Base-by-base conservation (phyloP, 2,329 filamentous ascomycete genomes). In the Cadophora luteo-olivacea region DNA sequence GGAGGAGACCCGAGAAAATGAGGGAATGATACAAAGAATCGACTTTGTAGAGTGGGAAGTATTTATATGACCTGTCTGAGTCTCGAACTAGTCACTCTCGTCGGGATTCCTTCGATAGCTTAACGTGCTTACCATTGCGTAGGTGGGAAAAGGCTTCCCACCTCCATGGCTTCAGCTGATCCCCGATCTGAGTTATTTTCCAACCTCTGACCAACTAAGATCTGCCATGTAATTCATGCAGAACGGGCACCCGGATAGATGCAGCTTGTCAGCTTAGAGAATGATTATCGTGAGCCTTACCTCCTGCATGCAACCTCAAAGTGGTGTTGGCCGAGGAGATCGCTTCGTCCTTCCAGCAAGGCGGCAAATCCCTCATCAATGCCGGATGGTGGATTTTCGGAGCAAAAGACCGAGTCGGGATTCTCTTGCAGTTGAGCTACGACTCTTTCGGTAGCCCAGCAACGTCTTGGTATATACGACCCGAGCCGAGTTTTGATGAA, bases 221-320 rank as follows among this genome's bases (percentile, higher is more conserved):
- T 52, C 48, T 63, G 48, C 61, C 41, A 51, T 51, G 32, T 11
- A n/a, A 36, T 24, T 25, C 49, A 19, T 51, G 60, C 60, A 64
- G 45, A 45, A 49, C 45, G 45, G 61, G n/a, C 24, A 45, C 45
- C 14, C 45, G 29, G 48, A 63, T 38, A 52, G 61, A 33, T 63
- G 61, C 61, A 63, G 19, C 61, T 64, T 64, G 48, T 52, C 61
- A 64, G 61, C 49, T 38, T 38, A 4, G 32, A 54, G 48, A 49
- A 51, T 51, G 29, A 64, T 64, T 64, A 54, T 64, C 61, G 61
- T 36, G 61, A 54, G 45, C 48, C 22, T 58, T 16, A 19, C n/a
- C 11, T 49, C 19, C 36, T 60, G 57, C 57, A 60, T 60, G 57
- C 57, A 60, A 25, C 57, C 33, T 41, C 57, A 2, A 25, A 45